Percentiles rank a stretch among this genome's conserved stretches.
These are phyloP conservation scores for Ambrosia trifida DNA, from an alignment of 129 eudicot species.

Conservation along the genomic window DNA sequence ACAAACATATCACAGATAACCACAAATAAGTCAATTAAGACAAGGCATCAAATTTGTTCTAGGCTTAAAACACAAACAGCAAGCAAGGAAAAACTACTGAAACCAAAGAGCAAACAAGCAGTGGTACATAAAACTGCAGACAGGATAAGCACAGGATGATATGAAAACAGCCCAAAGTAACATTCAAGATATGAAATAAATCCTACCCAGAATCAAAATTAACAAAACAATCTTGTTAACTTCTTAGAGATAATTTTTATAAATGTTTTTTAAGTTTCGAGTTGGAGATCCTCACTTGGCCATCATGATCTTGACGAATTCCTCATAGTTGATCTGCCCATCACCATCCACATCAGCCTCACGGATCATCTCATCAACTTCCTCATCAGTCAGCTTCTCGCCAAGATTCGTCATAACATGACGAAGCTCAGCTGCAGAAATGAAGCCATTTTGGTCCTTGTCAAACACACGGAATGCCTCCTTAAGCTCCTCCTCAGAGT, in stretches of 20 bases:
- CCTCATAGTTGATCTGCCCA: slow-evolving; percentile 87
- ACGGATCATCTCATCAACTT: slow-evolving; percentile 80
- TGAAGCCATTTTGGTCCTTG: slow-evolving; percentile 78
- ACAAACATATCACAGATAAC: not conserved
- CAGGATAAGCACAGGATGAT: slow-evolving; percentile 20
- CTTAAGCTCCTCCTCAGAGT: slow-evolving; percentile 81
- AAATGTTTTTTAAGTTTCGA: slow-evolving; percentile 15
- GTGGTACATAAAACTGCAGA: slow-evolving; percentile 43
- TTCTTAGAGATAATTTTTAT: slow-evolving; percentile 15
- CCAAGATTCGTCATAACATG: slow-evolving; percentile 84
- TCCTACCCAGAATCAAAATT: slow-evolving; percentile 45
- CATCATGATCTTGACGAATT: slow-evolving; percentile 84
- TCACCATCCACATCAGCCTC: slow-evolving; percentile 46
- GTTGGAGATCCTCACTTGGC: slow-evolving; percentile 70
- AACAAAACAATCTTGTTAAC: slow-evolving; percentile 44
- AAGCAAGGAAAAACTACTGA: slow-evolving; percentile 38
- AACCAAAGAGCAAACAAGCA: slow-evolving; percentile 46
- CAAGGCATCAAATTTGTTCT: slow-evolving; percentile 30
- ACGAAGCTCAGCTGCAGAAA: slow-evolving; percentile 79
- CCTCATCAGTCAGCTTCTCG: slow-evolving; percentile 76
- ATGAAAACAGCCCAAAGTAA: slow-evolving; percentile 32
- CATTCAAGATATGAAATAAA: slow-evolving; percentile 43
- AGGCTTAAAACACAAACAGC: slow-evolving; percentile 33
- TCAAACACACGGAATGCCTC: slow-evolving; percentile 70
- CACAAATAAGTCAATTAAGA: slow-evolving; percentile 19